phyloP scores from a whole-genome alignment of 176 grass and related monocot species.

The Zoysia japonica region DNA sequence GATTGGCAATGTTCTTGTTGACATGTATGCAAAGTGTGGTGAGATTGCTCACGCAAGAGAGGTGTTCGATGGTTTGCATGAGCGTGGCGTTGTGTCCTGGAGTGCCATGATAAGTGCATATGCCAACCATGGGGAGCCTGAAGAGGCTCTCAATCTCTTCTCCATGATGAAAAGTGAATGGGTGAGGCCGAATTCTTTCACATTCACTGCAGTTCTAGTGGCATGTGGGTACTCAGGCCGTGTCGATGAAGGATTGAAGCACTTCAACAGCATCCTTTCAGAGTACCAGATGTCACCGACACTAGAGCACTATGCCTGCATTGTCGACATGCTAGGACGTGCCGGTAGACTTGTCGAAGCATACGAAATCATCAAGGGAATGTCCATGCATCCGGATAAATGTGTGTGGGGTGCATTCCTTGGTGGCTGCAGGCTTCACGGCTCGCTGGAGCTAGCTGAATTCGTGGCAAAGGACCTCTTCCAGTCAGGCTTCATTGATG shows the following conservation, averaged over 20 bases:
- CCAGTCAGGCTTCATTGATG: slow-evolving; percentile 37
- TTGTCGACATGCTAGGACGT: slow-evolving; percentile 76
- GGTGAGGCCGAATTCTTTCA: slow-evolving; percentile 70
- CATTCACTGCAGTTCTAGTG: slow-evolving; percentile 66
- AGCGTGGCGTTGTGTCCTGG: slow-evolving; percentile 58
- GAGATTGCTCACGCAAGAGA: slow-evolving; percentile 50
- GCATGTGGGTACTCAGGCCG: slow-evolving; percentile 70
- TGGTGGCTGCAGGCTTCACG: slow-evolving; percentile 57
- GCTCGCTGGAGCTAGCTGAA: slow-evolving; percentile 61
- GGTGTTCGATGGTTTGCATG: slow-evolving; percentile 54
- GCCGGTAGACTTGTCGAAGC: slow-evolving; percentile 62
- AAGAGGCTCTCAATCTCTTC: slow-evolving; percentile 68
- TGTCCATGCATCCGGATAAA: slow-evolving; percentile 56
- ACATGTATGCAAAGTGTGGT: slow-evolving; percentile 80
- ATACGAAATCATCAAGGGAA: slow-evolving; percentile 63
- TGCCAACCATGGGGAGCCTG: slow-evolving; percentile 63
- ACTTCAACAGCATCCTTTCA: slow-evolving; percentile 66
- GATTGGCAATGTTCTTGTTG: slow-evolving; percentile 61
- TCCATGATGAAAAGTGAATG: slow-evolving; percentile 51
- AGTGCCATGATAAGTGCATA: slow-evolving; percentile 76
- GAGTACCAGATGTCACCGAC: slow-evolving; percentile 46
- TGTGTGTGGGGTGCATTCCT: slow-evolving; percentile 76
- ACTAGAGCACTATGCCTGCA: slow-evolving; percentile 76
- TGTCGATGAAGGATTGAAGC: slow-evolving; percentile 61
- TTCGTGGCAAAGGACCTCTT: slow-evolving; percentile 48